Conservation (phyloP, 2,329 filamentous ascomycete genomes). For the Pleurostoma richardsiae region DNA sequence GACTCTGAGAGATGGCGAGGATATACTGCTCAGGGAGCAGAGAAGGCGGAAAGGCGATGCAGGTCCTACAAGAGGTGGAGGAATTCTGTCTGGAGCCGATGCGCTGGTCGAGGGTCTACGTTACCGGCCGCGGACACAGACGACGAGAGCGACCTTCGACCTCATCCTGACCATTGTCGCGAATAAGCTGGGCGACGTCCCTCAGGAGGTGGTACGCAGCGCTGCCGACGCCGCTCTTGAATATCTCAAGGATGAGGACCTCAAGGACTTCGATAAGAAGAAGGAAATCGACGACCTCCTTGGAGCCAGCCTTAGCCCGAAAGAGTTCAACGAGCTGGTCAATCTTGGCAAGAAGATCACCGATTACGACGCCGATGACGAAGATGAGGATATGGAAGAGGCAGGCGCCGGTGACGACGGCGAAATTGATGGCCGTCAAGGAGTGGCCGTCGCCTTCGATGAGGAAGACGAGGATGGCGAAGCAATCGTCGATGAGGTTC, state of each 20-base stretch:
- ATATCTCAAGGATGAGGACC: slow-evolving; percentile 86
- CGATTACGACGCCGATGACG: slow-evolving; percentile 94
- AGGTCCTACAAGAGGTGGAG: slow-evolving; percentile 61
- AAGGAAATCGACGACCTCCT: slow-evolving; percentile 93
- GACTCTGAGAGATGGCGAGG: slow-evolving; percentile 71
- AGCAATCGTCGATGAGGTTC: slow-evolving; percentile 76
- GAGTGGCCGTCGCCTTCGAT: slow-evolving; percentile 96
- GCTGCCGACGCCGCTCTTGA: slow-evolving; percentile 90
- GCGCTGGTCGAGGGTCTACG: slow-evolving; percentile 84
- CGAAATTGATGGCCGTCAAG: slow-evolving; percentile 89
- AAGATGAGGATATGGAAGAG: slow-evolving; percentile 81
- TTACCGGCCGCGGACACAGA: slow-evolving; percentile 86
- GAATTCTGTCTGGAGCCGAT: slow-evolving; percentile 79
- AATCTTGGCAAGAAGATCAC: slow-evolving; percentile 98
- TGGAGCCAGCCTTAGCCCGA: slow-evolving; percentile 73
- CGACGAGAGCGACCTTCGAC: slow-evolving; percentile 89
- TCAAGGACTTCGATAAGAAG: slow-evolving; percentile 98
- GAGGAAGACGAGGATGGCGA: slow-evolving; percentile 81
- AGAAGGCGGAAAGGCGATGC: slow-evolving; percentile 75
- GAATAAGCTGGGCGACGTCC: slow-evolving; percentile 83
- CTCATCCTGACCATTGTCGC: slow-evolving; percentile 89
- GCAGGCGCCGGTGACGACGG: slow-evolving; percentile 61
- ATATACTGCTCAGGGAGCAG: slow-evolving; percentile 78
- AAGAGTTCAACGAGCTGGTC: slow-evolving; percentile 94
- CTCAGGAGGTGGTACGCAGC: slow-evolving; percentile 85